Evolutionary conservation across 768 basidiomycete genomes (phyloP), one percentile per base, ranked within the genome.

Genomic region (Lanmaoa rubissima): DNA sequence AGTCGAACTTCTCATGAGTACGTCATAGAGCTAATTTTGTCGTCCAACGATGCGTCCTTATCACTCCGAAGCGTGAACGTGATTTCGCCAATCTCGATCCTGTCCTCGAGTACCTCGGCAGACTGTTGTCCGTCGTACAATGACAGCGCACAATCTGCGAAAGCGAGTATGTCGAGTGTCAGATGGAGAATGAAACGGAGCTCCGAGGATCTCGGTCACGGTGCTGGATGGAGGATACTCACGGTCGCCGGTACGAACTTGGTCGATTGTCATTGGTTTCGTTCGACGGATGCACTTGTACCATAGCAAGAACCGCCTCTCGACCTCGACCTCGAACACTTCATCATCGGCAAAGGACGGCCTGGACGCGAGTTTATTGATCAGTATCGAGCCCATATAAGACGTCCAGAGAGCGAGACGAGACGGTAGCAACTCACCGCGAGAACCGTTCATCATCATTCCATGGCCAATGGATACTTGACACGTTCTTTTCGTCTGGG

Each of bases 281-380:
- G 66, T 69, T 43, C 68, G 66, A 52, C 67, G 65, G 39, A 68
- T 64, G 26, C 66, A 69, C 53, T 49, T 62, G 60, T 67, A 68
- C 35, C 58, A 8, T 0, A 67, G 36, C 19, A 67, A n/a, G 26
- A 58, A 68, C 38, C 60, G 58, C 34, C 58, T 50, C 55, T 68
- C 60, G 13, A 68, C 24, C 31, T 64, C 43, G 41, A 68, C 54
- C 10, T 69, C 62, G 48, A 68, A 64, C 3, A 41, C 21, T 1
- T 64, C 57, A 4, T 61, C 60, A 24, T 67, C 60, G 13, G 56
- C 39, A 36, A 68, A 17, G 4, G 36, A 53, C 10, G 62, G 62
- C 42, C 66, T 68, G 24, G 10, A 21, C 16, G n/a, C 11, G 38
- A 12, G 28, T 24, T n/a, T 6, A 12, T 21, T 9, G 7, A 40